A percentile compares a stretch with the other conserved stretches of the same genome.
Evolutionary conservation across 208 protist species (phyloP).

Genomic region (Angomonas deanei): DNA sequence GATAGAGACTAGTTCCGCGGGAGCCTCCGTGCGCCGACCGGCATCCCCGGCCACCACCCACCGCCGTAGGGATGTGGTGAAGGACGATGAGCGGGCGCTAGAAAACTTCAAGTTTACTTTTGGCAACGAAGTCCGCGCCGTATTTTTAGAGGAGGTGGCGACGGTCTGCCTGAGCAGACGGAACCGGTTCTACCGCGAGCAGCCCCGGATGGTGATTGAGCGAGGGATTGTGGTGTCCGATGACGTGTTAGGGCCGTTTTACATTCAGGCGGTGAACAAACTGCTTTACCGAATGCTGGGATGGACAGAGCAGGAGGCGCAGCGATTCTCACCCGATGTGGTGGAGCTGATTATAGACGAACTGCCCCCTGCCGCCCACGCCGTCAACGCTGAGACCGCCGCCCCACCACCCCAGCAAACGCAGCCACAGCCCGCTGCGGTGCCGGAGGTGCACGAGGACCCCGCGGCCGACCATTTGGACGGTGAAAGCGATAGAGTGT

Average conservation of each 20-base stretch:
- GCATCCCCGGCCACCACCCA: background rate
- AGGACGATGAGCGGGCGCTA: slow-evolving; percentile 14
- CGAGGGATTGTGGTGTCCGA: slow-evolving; percentile 28
- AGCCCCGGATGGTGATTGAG: slow-evolving; percentile 25
- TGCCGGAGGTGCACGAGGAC: background rate
- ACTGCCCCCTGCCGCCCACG: slow-evolving; percentile 15
- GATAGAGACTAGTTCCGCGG: background rate
- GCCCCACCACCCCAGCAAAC: background rate
- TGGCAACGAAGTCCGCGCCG: slow-evolving; percentile 30
- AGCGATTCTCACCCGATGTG: slow-evolving; percentile 18
- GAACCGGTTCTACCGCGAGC: slow-evolving; percentile 27
- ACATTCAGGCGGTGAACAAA: slow-evolving; percentile 28
- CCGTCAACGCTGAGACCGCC: background rate
- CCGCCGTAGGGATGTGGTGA: slow-evolving; percentile 3
- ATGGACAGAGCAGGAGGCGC: slow-evolving; percentile 39
- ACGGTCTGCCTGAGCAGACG: slow-evolving; percentile 27
- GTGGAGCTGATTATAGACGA: slow-evolving; percentile 20
- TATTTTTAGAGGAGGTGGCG: slow-evolving; percentile 43
- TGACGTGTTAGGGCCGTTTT: slow-evolving; percentile 27
- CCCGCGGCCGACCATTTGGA: background rate
- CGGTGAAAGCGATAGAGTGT: slow-evolving; percentile 1
- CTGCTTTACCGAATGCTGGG: slow-evolving; percentile 43
- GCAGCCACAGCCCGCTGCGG: background rate
- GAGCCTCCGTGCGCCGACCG: background rate
- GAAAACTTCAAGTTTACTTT: slow-evolving; percentile 27